Evolutionary conservation across 371 early-diverging fungal species (phyloP).

Genomic region (Actinomucor elegans): DNA sequence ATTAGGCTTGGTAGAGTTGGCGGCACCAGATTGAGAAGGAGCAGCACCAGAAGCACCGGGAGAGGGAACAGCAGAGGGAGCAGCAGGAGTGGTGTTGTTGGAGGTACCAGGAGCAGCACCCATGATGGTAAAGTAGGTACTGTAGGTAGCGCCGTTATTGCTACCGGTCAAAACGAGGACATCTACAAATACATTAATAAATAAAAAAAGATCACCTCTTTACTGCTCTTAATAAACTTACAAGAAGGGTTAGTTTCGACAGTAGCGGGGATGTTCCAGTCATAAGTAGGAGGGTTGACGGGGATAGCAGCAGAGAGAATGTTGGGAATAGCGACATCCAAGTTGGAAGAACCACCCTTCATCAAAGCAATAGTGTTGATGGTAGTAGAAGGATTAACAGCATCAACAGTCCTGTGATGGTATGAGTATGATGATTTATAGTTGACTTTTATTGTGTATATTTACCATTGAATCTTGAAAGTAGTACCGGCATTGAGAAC

Average conservation of each 20-base stretch:
- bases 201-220: not conserved
- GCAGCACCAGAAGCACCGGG: not conserved
- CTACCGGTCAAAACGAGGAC: slow-evolving; percentile 30
- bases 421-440: too few relatives aligned
- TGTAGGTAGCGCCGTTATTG: slow-evolving; percentile 33
- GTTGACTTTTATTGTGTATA: too few relatives aligned
- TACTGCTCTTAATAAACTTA: slow-evolving; percentile 10
- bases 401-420: slow-evolving; percentile 23
- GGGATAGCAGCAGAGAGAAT: slow-evolving; percentile 26
- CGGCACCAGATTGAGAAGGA: not conserved
- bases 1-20: not conserved
- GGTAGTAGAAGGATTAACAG: not conserved
- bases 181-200: slow-evolving; percentile 20
- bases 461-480: slow-evolving; percentile 34
- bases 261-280: slow-evolving; percentile 33
- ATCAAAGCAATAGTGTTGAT: slow-evolving; percentile 33
- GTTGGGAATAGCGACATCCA: slow-evolving; percentile 19
- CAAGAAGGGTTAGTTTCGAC: slow-evolving; percentile 27
- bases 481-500: slow-evolving; percentile 32
- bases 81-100: slow-evolving; percentile 2
- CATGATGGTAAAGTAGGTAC: slow-evolving; percentile 42
- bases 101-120: slow-evolving; percentile 16
- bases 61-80: not conserved
- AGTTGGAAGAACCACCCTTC: slow-evolving; percentile 28
- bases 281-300: slow-evolving; percentile 18